These are phyloP conservation scores for Citeromyces siamensis DNA, from an alignment of 1,139 yeast genomes.

Conservation along the genomic window DNA sequence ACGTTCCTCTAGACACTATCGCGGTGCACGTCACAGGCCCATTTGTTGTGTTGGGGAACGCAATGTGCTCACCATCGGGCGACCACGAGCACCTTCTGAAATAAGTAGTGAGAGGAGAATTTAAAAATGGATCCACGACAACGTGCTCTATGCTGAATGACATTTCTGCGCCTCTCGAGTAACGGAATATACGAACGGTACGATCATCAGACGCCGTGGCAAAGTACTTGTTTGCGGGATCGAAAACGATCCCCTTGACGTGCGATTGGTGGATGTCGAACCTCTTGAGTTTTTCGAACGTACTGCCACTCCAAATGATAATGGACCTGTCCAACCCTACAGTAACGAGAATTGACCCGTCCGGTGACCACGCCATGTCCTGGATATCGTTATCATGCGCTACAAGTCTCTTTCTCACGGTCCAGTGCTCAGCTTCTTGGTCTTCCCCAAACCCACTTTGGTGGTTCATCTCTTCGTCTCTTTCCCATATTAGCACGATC, in stretches of 20 bases:
- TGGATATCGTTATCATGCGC: slow-evolving; percentile 98
- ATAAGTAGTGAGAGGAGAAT: slow-evolving; percentile 86
- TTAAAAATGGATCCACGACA: slow-evolving; percentile 72
- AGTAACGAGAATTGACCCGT: slow-evolving; percentile 76
- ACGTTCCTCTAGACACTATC: slow-evolving; percentile 77
- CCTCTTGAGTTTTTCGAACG: slow-evolving; percentile 81
- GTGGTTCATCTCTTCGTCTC: slow-evolving; percentile 47
- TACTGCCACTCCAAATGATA: slow-evolving; percentile 86
- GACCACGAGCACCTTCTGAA: slow-evolving; percentile 94
- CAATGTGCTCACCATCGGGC: slow-evolving; percentile 94
- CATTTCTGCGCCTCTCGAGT: slow-evolving; percentile 62
- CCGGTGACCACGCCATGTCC: slow-evolving; percentile 98
- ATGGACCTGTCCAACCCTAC: slow-evolving; percentile 91
- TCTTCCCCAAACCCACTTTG: slow-evolving; percentile 20
- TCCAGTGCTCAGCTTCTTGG: slow-evolving; percentile 78
- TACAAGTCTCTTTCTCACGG: slow-evolving; percentile 77
- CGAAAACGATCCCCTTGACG: slow-evolving; percentile 94
- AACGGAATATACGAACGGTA: slow-evolving; percentile 76
- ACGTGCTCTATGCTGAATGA: slow-evolving; percentile 81
- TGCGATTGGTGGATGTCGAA: slow-evolving; percentile 91
- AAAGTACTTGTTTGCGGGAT: slow-evolving; percentile 95
- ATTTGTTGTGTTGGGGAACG: slow-evolving; percentile 94
- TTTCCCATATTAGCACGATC: slow-evolving; percentile 85
- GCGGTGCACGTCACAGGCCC: slow-evolving; percentile 93
- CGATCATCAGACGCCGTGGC: slow-evolving; percentile 96